Base-by-base conservation (phyloP, 331 rosid species). In the Ulmus americana region DNA sequence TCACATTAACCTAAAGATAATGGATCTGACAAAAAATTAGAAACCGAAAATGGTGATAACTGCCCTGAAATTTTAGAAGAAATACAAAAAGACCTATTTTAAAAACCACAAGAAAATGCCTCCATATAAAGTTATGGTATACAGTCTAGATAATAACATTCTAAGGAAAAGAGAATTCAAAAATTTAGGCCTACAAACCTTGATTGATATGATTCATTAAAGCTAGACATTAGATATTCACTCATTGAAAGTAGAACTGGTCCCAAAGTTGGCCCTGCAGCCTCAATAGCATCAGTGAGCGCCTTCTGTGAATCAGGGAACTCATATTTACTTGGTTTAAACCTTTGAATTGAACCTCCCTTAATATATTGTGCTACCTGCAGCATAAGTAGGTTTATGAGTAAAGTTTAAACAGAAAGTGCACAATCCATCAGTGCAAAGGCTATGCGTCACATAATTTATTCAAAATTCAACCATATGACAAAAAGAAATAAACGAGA, bases 221-320 rank as follows among this genome's bases (percentile, higher is more conserved):
- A 92, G 90, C 98, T 92, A 61, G 98, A 88, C 98, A 92, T 88
- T 65, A 92, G 81, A 77, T 81, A 92, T 86, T 89, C 95, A 61
- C 98, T 92, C 91, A 92, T 83, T 10, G 89, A 86, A 62, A 92
- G 82, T 61, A 92, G 74, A 80, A 82, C 59, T 71, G 96, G 98
- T 42, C 98, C 98, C 72, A 92, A 61, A 56, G 76, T 80, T 76
- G 88, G 86, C 67, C 98, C 98, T 39, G 98, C 98, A 39, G 81
- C 96, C 67, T 88, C 89, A 66, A 92, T 74, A 69, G 98, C 88
- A 75, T 92, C 81, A 62, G 79, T 67, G 40, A 83, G 75, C 74
- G 95, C 87, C 75, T 80, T 89, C 51, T 83, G 86, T 63, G 94
- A 65, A 73, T 86, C 73, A 60, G 98, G 95, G 65, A 92, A 92